Conservation (phyloP, 192 early-diverging fungal genomes). For the Backusella circina region DNA sequence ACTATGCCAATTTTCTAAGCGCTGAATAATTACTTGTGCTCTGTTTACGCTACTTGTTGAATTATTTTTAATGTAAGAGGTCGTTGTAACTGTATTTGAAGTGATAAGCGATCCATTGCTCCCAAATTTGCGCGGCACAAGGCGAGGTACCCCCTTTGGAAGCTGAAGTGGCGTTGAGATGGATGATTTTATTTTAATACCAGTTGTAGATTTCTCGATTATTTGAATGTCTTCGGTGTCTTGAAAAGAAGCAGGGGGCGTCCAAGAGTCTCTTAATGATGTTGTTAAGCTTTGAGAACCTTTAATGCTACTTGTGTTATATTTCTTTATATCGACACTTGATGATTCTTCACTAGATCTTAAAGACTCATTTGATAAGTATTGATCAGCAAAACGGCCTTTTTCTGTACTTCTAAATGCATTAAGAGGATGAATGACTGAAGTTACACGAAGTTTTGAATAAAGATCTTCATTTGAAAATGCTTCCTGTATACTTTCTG, state of each 20-base stretch:
- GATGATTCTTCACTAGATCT: background rate
- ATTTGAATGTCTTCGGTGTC: background rate
- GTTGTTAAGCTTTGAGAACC: background rate
- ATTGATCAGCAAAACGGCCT: background rate
- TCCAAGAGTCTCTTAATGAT: background rate
- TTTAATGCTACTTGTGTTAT: background rate
- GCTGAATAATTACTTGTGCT: constrained; percentile 33
- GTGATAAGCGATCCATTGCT: background rate
- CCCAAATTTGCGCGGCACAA: background rate
- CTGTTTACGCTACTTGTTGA: constrained; percentile 23
- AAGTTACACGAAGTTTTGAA: background rate
- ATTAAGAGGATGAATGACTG: background rate
- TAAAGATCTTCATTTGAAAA: background rate
- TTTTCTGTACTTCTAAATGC: background rate
- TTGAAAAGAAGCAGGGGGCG: background rate
- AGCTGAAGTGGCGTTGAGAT: background rate
- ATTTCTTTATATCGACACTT: background rate
- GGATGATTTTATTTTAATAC: background rate
- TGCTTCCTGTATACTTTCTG: background rate
- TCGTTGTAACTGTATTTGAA: background rate
- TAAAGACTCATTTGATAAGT: background rate
- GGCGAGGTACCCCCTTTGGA: background rate
- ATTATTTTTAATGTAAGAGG: background rate
- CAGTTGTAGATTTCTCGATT: background rate
- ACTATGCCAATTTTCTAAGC: constrained; percentile 34